A percentile compares a stretch with the other conserved stretches of the same genome.
These are phyloP conservation scores for Dendrobium chrysotoxum DNA, from an alignment of 106 monocot species.

Conservation along the genomic window DNA sequence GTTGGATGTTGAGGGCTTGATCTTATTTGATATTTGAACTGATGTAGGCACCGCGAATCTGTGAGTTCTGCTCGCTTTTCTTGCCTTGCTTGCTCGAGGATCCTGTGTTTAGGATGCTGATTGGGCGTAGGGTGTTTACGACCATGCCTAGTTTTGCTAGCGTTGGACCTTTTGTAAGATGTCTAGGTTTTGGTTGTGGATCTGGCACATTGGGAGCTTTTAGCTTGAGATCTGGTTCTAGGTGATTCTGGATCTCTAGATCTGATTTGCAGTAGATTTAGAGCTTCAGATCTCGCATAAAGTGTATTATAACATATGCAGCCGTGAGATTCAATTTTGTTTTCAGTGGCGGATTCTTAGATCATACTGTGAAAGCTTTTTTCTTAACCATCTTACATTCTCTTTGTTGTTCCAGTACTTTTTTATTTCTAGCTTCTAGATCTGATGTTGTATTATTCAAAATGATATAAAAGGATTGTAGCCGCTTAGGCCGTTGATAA, in stretches of 20 bases:
- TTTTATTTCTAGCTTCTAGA: not conserved
- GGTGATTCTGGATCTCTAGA: not conserved
- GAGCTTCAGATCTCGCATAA: not conserved
- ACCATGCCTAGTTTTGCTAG: not conserved
- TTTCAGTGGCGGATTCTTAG: not conserved
- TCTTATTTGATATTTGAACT: not conserved
- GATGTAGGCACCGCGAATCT: not conserved
- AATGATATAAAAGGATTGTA: not conserved
- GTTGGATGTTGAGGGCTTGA: not conserved
- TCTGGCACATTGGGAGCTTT: not conserved
- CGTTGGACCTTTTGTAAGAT: not conserved
- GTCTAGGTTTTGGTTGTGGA: not conserved
- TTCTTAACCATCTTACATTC: not conserved
- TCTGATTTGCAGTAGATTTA: not conserved
- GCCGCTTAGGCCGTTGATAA: too few relatives aligned
- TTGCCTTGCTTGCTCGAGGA: not conserved
- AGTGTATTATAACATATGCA: not conserved
- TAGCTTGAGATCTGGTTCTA: not conserved
- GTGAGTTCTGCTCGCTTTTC: not conserved
- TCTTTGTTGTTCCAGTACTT: not conserved
- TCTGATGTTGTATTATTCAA: not conserved
- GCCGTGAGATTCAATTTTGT: not conserved
- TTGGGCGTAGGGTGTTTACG: slow-evolving; percentile 1
- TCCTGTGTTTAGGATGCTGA: not conserved
- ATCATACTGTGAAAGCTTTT: not conserved